Base-by-base conservation (phyloP, 192 early-diverging fungal species). In the Backusella psychrophila region DNA sequence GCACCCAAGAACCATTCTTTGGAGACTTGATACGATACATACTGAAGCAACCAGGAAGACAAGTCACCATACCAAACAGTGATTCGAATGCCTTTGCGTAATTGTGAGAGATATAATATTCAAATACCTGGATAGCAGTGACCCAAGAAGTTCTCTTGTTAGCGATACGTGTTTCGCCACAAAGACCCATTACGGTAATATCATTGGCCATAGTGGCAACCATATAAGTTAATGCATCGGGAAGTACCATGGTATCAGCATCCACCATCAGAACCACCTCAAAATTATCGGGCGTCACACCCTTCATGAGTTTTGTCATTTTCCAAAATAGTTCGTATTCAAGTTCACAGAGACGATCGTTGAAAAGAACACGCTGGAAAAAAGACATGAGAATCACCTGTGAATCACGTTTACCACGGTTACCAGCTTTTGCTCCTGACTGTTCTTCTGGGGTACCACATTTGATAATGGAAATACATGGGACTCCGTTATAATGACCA, bases 341-440 rank as follows among this genome's bases (percentile, higher is more conserved):
- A 34, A 98, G 85, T 38, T 93, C 89, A 9, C 88, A 91, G 88
- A 98, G 92, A 70, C 93, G 89, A 70, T 97, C 97, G 74, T 96
- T 91, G 83, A 90, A 90, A 33, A 88, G 84, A 29, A 91, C 86
- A 72, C 93, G 91, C 26, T 91, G 92, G 76, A 97, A 91, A 83
- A 96, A 98, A 72, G 90, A 90, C 97, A 98, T 98, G 84, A 98
- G 80, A 44, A 98, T 92, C 79, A 98, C 69, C 85, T 99, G 97
- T 39, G 96, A 97, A 83, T 98, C 97, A 70, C 97, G 94, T 84
- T 98, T 98, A 71, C 97, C 97, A 65, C 96, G 89, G 82, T 99
- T 99, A 46, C 93, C 93, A 8, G 92, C 86, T 82, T 94, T 94
- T 75, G 90, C 85, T 36, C 86, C 90, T 76, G 86, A 73, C 5